Percentiles rank a stretch among this genome's conserved stretches.
phyloP scores from a whole-genome alignment of 2,329 filamentous ascomycete species.

The Aspergillus tubingensis region DNA sequence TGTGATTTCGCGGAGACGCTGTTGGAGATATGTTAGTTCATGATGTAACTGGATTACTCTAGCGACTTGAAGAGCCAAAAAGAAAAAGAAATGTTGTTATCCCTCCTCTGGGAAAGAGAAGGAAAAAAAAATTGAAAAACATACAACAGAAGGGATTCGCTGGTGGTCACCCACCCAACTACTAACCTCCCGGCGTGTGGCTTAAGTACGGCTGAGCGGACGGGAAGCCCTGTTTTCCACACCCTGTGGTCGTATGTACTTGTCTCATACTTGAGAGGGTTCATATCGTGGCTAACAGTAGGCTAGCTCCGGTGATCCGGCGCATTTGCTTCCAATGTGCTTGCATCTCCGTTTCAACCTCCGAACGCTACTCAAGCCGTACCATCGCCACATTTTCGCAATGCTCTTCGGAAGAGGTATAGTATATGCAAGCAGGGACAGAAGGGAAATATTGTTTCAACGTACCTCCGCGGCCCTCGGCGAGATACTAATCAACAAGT shows the following conservation, averaged over 20 bases:
- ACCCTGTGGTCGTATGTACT: constrained; percentile 49
- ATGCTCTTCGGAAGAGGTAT: background rate
- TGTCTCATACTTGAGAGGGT: background rate
- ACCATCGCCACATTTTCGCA: background rate
- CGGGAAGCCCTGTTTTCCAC: constrained; percentile 51
- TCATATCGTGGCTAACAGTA: constrained; percentile 8
- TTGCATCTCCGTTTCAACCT: background rate
- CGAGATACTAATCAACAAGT: constrained; percentile 81
- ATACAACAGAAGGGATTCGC: constrained; percentile 50
- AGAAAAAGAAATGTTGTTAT: background rate
- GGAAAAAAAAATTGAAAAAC: constrained; percentile 33
- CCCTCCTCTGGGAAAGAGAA: constrained; percentile 9
- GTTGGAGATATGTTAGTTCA: background rate
- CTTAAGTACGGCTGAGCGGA: constrained; percentile 51
- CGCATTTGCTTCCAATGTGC: background rate
- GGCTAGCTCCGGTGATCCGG: background rate
- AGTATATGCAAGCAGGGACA: background rate
- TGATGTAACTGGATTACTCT: background rate
- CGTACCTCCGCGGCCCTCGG: constrained; percentile 75
- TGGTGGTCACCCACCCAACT: constrained; percentile 52
- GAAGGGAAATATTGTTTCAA: constrained; percentile 13
- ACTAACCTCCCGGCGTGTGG: constrained; percentile 49
- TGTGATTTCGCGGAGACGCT: constrained; percentile 76
- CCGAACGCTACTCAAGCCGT: background rate
- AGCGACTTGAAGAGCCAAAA: background rate